Evolutionary conservation across 257 asterid species (phyloP), one percentile per base, ranked within the genome.

Genomic region (Cinchona pubescens): DNA sequence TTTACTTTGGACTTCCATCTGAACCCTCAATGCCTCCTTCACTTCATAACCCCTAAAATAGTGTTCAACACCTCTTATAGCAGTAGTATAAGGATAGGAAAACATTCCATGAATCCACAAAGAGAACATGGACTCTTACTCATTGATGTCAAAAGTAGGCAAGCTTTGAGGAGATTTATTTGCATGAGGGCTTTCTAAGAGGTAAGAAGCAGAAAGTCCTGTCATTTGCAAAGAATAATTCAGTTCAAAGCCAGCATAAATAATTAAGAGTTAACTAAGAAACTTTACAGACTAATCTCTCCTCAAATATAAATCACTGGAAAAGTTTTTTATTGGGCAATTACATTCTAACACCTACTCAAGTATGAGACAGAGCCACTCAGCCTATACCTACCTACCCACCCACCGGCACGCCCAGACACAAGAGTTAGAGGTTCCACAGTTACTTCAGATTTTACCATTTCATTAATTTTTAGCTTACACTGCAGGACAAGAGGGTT

Each of bases 1-100:
- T 79, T 92, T 87, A 81, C 96, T 92, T 76, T 92, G 93, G 76
- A 92, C 97, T 88, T 92, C 97, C 97, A 92, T 92, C 73, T 92
- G 97, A 67, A 90, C 96, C 86, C 97, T 85, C 76, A 92, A 78
- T 38, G 97, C 97, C 87, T 92, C 97, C 88, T 92, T 90, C 59
- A 92, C 96, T 85, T 87, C 96, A 81, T 86, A 89, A 76, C 96
- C 97, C 89, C 97, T 92, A 74, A 7, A 66, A 80, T 79, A 72
- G 79, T 72, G 77, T 72, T 32, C 74, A 73, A 56, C 48, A 56
- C 67, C 74, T 71, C n/a, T 72, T 64, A 38, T 68, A 37, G 16
- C 32, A 63, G 13, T 45, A 32, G 38, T 15, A 67, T 21, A 70
- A 67, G 71, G 37, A 43, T 69, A 73, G 49, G 74, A 23, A 74